Evolutionary conservation across 2,329 filamentous ascomycete species (phyloP).

Genomic region (Diaporthe citri): DNA sequence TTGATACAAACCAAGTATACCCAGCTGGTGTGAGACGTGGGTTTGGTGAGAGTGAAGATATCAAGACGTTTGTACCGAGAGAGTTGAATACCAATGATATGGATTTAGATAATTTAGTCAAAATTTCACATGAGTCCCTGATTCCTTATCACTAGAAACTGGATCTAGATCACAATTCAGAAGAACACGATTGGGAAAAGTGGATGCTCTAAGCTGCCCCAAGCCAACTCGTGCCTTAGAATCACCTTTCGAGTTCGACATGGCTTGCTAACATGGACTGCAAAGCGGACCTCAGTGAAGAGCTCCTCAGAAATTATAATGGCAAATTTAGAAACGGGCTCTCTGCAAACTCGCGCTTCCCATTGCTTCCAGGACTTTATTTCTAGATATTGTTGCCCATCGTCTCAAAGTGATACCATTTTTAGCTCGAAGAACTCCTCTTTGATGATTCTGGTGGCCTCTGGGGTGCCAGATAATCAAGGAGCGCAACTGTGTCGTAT

Average conservation of each 20-base stretch:
- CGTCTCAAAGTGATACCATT: not conserved
- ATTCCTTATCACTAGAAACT: not conserved
- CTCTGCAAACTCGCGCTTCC: not conserved
- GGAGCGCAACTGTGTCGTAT: not conserved
- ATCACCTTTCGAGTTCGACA: too few relatives aligned
- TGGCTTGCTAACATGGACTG: too few relatives aligned
- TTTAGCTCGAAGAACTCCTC: not conserved
- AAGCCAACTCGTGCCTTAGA: not conserved
- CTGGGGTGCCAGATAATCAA: not conserved
- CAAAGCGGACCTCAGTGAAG: too few relatives aligned
- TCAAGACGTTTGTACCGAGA: not conserved
- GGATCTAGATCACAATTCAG: not conserved
- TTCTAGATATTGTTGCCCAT: not conserved
- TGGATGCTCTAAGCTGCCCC: not conserved
- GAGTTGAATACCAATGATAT: not conserved
- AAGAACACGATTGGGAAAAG: not conserved
- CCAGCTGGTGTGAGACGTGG: not conserved
- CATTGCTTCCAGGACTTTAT: not conserved
- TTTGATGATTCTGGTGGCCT: not conserved
- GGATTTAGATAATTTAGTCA: not conserved
- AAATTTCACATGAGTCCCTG: not conserved
- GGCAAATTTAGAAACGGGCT: not conserved
- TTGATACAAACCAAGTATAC: not conserved
- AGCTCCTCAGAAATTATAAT: not conserved
- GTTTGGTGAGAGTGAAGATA: not conserved